phyloP scores from a whole-genome alignment of 1,139 yeast genomes.

The Williopsis jadinii region DNA sequence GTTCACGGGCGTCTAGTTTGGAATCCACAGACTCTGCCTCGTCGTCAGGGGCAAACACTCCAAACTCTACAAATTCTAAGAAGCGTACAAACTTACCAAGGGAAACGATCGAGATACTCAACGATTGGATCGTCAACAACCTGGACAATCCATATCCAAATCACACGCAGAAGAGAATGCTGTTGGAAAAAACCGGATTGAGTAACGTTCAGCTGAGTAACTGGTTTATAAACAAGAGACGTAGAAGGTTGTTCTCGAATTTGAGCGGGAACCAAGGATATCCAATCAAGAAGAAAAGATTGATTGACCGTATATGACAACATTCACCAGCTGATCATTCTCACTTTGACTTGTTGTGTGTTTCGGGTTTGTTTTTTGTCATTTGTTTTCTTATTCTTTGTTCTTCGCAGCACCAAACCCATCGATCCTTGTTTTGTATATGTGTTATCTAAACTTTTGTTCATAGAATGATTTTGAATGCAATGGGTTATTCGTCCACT shows the following conservation, averaged over 20 bases:
- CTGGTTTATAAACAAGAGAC: conserved; percentile 95
- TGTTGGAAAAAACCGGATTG: conserved; percentile 78
- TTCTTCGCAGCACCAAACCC: too few relatives aligned
- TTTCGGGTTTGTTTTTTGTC: too few relatives aligned
- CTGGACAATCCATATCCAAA: conserved; percentile 92
- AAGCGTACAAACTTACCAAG: conserved; percentile 81
- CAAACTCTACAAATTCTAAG: conserved; percentile 12
- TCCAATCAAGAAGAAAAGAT: conserved; percentile 26
- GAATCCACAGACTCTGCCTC: conserved; percentile 1
- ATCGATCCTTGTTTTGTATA: too few relatives aligned
- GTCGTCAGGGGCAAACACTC: conserved; percentile 1
- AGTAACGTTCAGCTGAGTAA: conserved; percentile 88
- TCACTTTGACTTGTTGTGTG: too few relatives aligned
- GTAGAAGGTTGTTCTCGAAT: conserved; percentile 55
- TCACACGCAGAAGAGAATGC: conserved; percentile 76
- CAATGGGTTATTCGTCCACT: too few relatives aligned
- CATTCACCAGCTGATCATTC: conserved; percentile 4
- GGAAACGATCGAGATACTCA: conserved; percentile 74
- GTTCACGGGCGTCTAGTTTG: not conserved
- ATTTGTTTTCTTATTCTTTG: too few relatives aligned
- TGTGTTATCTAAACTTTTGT: too few relatives aligned
- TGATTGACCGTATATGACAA: conserved; percentile 29
- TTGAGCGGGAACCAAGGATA: conserved; percentile 23
- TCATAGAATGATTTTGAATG: too few relatives aligned
- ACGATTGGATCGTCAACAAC: conserved; percentile 81